phyloP scores from a whole-genome alignment of 192 early-diverging fungal species.

The Podila verticillata region DNA sequence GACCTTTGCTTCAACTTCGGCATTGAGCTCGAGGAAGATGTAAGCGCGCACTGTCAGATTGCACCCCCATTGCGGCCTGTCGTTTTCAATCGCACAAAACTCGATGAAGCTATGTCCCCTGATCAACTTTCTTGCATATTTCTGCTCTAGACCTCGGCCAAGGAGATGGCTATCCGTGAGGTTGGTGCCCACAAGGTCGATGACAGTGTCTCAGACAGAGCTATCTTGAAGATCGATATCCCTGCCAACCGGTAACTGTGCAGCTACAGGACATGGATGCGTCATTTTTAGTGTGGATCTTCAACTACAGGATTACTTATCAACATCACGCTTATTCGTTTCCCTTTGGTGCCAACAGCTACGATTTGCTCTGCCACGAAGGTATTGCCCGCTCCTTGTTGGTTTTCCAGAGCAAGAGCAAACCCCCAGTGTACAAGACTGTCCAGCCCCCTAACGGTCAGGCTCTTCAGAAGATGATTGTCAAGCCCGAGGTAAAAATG shows the following conservation, averaged over 20 bases:
- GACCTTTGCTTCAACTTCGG: conserved; percentile 99
- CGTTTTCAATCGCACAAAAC: neutral
- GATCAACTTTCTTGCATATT: neutral
- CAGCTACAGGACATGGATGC: too few relatives aligned
- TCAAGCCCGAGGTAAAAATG: conserved; percentile 72
- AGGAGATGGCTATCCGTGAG: conserved; percentile 79
- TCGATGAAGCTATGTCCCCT: neutral
- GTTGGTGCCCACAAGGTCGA: conserved; percentile 61
- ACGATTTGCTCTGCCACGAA: conserved; percentile 97
- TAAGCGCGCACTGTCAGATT: conserved; percentile 42
- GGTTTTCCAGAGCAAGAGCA: conserved; percentile 80
- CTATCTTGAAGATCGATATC: conserved; percentile 96
- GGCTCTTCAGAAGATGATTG: conserved; percentile 67
- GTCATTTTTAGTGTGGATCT: conserved; percentile 29
- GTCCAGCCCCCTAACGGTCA: conserved; percentile 65
- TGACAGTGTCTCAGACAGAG: conserved; percentile 72
- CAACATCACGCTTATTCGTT: neutral
- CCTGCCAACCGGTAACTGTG: conserved; percentile 85
- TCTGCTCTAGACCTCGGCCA: conserved; percentile 74
- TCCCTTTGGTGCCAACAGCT: conserved; percentile 59
- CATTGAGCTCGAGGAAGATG: conserved; percentile 98
- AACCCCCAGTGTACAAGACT: conserved; percentile 73
- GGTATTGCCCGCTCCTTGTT: conserved; percentile 91
- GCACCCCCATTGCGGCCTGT: too few relatives aligned
- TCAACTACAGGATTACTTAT: too few relatives aligned